phyloP scores from a whole-genome alignment of 768 basidiomycete species.

The Rhodosporidiobolus sp. region DNA sequence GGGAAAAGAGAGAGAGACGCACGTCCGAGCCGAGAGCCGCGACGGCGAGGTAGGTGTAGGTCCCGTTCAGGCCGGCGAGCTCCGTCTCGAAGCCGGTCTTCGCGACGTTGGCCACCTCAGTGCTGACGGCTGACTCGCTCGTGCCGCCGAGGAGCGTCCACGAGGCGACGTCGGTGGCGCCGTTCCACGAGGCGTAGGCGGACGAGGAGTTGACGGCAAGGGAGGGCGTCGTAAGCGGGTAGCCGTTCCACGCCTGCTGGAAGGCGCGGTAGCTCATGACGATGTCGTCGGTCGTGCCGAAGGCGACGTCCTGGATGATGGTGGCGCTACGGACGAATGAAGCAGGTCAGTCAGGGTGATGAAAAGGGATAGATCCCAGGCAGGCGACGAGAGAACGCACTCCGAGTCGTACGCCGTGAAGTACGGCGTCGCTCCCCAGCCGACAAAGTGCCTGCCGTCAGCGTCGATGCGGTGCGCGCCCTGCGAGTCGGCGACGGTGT shows the following conservation, averaged over 20 bases:
- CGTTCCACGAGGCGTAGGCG: slow-evolving; percentile 45
- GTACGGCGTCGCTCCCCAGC: slow-evolving; percentile 43
- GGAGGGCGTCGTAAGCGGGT: slow-evolving; percentile 31
- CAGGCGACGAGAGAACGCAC: background rate
- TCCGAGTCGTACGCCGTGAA: slow-evolving; percentile 37
- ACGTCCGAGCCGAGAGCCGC: slow-evolving; percentile 2
- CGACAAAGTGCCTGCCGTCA: slow-evolving; percentile 30
- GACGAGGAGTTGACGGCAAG: slow-evolving; percentile 23
- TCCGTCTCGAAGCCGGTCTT: slow-evolving; percentile 41
- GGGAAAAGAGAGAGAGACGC: background rate
- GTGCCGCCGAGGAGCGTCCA: slow-evolving; percentile 33
- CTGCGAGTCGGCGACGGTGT: background rate
- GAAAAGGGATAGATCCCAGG: background rate
- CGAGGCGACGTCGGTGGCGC: slow-evolving; percentile 35
- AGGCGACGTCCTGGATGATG: slow-evolving; percentile 39
- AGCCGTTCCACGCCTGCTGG: slow-evolving; percentile 37
- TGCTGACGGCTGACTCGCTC: slow-evolving; percentile 7
- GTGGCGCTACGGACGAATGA: slow-evolving; percentile 20
- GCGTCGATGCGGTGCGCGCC: slow-evolving; percentile 16
- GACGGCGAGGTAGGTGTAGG: background rate
- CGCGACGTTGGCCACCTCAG: slow-evolving; percentile 18
- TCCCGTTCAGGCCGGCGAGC: background rate
- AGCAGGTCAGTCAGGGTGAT: background rate
- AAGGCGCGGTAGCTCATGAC: slow-evolving; percentile 45
- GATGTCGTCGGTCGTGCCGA: slow-evolving; percentile 29